Base-by-base conservation (phyloP, 179 eudicot genomes). In the Amaranthus tricolor region DNA sequence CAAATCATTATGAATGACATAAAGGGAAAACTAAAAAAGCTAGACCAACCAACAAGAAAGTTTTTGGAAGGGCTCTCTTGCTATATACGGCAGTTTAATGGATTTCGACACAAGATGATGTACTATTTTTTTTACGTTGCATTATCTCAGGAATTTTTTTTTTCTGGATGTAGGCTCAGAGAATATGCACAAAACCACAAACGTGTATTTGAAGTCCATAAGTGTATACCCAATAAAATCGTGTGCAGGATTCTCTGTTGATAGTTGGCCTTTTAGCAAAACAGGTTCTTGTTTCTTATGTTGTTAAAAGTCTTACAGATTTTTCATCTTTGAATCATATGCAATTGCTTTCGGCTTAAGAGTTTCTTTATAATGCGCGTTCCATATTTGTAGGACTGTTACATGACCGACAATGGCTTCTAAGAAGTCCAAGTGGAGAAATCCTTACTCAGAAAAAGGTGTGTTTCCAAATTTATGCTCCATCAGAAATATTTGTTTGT, bases 371-470 rank as follows among this genome's bases (percentile, higher is more conserved):
- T 48, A 4, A 7, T 40, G 52, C 48, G 68, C 14, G 20, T 15
- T 45, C 15, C 12, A 55, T 48, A 62, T 71, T 74, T 79, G 78
- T 86, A 94, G 98, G 98, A 62, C 85, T 92, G 77, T 60, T 84
- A 57, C 89, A 94, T 83, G 98, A 94, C 85, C 89, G 98, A 59
- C 96, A 92, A 79, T 94, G 97, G 97, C 85, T 94, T 85, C 91
- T 94, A 84, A 87, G 84, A 85, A 87, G 87, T 85, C 81, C 83
- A 49, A 87, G 74, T 76, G 98, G 96, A 60, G 97, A 94, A 82
- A 86, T 90, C 81, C 94, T 94, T 76, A 92, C 97, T 50, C 98
- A 94, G 68, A 92, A 94, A 81, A 92, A 88, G 98, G 98, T 92
- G 51, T 72, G 47, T 51, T 20, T 74, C 63, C 62, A 49, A 20